Evolutionary conservation across 306 rosid genomes (phyloP).

Genomic region (Benincasa hispida): DNA sequence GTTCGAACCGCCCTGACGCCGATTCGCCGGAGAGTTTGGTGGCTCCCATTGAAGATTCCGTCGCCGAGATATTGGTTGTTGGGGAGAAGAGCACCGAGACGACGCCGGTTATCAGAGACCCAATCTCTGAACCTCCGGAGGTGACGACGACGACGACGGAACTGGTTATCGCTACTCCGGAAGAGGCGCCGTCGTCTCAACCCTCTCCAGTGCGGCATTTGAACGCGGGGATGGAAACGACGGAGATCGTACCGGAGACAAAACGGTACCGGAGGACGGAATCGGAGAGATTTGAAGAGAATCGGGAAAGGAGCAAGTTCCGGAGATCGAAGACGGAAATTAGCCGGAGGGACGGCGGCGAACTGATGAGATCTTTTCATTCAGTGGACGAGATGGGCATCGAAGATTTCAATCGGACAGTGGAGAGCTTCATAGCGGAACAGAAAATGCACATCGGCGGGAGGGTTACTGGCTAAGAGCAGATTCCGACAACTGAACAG

Average conservation of each 20-base stretch:
- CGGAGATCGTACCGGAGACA: conserved; percentile 9
- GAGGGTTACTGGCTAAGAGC: conserved; percentile 13
- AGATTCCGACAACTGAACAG: neutral
- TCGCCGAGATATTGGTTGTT: neutral
- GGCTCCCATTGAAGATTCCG: neutral
- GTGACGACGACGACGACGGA: neutral
- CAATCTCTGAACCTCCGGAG: neutral
- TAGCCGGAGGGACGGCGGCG: conserved; percentile 1
- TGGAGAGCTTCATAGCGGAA: conserved; percentile 44
- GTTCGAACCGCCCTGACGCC: conserved; percentile 11
- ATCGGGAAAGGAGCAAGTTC: conserved; percentile 11
- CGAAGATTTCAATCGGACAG: conserved; percentile 46
- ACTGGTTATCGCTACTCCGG: neutral
- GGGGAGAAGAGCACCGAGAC: conserved; percentile 4
- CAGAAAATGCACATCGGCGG: conserved; percentile 27
- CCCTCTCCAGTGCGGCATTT: neutral
- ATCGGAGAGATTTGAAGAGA: conserved; percentile 31
- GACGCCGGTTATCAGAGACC: neutral
- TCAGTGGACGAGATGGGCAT: conserved; percentile 37
- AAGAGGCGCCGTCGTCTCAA: neutral
- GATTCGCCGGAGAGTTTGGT: neutral
- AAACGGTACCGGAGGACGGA: conserved; percentile 31
- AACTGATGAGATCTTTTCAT: neutral
- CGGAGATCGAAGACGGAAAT: conserved; percentile 18
- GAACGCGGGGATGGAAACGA: neutral